Evolutionary conservation across 495 filamentous ascomycete genomes (phyloP).

Genomic region (Terfezia boudieri): DNA sequence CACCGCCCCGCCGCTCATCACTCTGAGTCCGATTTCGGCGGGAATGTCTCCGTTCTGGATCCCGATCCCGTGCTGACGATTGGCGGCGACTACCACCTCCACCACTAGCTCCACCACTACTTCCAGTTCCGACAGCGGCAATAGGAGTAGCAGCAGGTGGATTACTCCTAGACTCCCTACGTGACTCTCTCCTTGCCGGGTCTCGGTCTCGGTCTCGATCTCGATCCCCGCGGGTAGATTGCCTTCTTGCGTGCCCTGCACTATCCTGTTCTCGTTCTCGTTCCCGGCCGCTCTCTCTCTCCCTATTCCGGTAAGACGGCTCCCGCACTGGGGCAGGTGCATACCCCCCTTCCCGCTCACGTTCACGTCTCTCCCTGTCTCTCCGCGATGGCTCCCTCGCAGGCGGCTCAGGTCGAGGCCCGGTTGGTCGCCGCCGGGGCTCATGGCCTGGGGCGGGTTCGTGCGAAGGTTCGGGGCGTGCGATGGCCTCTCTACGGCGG

Average conservation of each 20-base stretch:
- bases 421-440: too few relatives aligned
- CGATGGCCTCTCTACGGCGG: too few relatives aligned
- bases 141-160: too few relatives aligned
- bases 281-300: conserved; percentile 2
- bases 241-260: conserved; percentile 2
- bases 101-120: background rate
- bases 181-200: too few relatives aligned
- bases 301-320: conserved; percentile 1
- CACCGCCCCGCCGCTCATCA: too few relatives aligned
- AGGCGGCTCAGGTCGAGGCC: too few relatives aligned
- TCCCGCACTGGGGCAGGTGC: conserved; percentile 3
- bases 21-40: too few relatives aligned
- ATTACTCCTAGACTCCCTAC: too few relatives aligned
- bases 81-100: background rate
- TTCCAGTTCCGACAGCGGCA: too few relatives aligned
- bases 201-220: background rate
- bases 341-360: background rate
- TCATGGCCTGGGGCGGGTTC: too few relatives aligned
- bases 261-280: conserved; percentile 12
- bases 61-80: background rate
- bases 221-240: background rate
- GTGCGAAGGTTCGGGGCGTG: too few relatives aligned
- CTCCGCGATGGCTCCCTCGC: too few relatives aligned
- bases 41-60: background rate
- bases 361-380: background rate